phyloP scores from a whole-genome alignment of 805 yeast species.

The Candida peoriensis region DNA sequence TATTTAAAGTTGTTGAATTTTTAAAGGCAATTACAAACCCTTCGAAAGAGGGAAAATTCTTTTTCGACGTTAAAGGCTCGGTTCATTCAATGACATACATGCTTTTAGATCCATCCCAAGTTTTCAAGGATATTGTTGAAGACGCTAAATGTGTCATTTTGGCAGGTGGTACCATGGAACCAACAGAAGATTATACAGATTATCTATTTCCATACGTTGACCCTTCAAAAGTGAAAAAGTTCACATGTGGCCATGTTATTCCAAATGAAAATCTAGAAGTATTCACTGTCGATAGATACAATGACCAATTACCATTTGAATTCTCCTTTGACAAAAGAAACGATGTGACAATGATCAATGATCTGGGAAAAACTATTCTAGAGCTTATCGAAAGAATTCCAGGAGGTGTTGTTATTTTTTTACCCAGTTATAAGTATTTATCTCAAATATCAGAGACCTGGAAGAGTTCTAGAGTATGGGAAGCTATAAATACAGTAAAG shows the following conservation, averaged over 20 bases:
- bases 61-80: constrained; percentile 43
- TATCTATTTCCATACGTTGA: constrained; percentile 58
- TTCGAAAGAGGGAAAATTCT: constrained; percentile 71
- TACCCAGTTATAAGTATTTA: constrained; percentile 79
- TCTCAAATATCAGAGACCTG: constrained; percentile 46
- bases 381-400: constrained; percentile 47
- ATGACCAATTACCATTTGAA: constrained; percentile 34
- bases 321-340: constrained; percentile 68
- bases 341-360: constrained; percentile 36
- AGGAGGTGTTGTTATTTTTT: constrained; percentile 72
- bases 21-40: constrained; percentile 66
- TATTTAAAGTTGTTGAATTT: constrained; percentile 64
- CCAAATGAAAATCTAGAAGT: constrained; percentile 66
- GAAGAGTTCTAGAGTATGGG: constrained; percentile 36
- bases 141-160: constrained; percentile 65
- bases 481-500: constrained; percentile 35
- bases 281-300: constrained; percentile 37
- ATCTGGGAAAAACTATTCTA: constrained; percentile 46
- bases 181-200: constrained; percentile 64
- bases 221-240: constrained; percentile 37
- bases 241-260: constrained; percentile 81
- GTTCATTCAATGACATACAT: constrained; percentile 51
- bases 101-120: constrained; percentile 72
- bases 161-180: constrained; percentile 97
- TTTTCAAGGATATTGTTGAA: constrained; percentile 61